Base-by-base conservation (phyloP, 768 basidiomycete genomes). In the Crucibulum laeve region DNA sequence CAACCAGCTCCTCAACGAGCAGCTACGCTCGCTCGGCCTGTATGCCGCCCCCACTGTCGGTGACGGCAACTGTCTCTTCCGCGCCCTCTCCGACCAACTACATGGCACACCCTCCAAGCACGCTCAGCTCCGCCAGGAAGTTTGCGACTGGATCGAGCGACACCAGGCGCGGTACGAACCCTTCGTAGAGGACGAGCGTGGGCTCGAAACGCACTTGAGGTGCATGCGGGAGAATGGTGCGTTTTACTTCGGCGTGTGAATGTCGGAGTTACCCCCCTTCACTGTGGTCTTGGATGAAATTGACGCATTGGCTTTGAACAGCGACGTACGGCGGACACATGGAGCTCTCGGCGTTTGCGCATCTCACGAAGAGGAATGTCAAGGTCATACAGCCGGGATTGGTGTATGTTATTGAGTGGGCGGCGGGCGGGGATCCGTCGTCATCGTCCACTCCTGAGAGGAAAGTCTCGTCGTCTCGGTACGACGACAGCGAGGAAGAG, bases 31-130 rank as follows among this genome's bases (percentile, higher is more conserved):
- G 4, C 68, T 91, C 41, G 90, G 91, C 2, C 71, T 94, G 6
- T 94, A 94, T 60, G 85, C 91, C n/a, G 87, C 88, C 3, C 73
- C 80, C 50, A 94, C 88, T 14, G 63, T 90, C 33, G 91, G 90
- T 40, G 88, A 95, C 62, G 92, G 93, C 37, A 95, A 94, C 66
- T 96, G 92, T 63, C 79, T 96, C 50, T 96, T 94, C 65, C 84
- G 91, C 36, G 90, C 92, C 0, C 73, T 94, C 43, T 83, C 85
- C 36, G 92, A 95, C 65, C 92, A 95, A 61, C 70, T 91, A 14
- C 80, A 84, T 52, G 92, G 92, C 47, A 73, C 84, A 2, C 80
- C 83, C 10, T 74, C 79, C 10, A 69, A 74, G 42, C 91, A 95
- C 51, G 62, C 71, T 26, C 73, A 78, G 45, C 72, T 94, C 18